Evolutionary conservation across 352 stramenopile species (phyloP), one percentile per base, ranked within the genome.

Genomic region (Phytophthora macrochlamydospora): DNA sequence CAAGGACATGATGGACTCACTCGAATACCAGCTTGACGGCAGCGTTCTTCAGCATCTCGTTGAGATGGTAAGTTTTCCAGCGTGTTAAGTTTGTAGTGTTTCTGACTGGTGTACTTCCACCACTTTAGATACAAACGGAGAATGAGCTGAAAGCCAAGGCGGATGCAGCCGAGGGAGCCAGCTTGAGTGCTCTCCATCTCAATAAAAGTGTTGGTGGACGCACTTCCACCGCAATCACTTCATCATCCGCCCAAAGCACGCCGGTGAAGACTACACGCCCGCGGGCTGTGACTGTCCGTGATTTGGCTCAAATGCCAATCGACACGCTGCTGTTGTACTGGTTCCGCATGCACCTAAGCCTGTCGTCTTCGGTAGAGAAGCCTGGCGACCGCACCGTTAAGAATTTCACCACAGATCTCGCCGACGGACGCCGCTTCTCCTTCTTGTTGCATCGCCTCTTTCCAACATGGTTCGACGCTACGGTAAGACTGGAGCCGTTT

Each of bases 1-100:
- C 31, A 94, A 92, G 59, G 86, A 92, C 38, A 75, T 80, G 55
- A 91, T 94, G 79, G 86, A 94, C 58, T 90, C 84, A 14, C 81
- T 94, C 28, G 84, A 93, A 62, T 79, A 80, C 44, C 86, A 94
- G 46, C 71, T 90, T 11, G 86, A 94, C 42, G 86, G 86, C 46
- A 79, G 68, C 43, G 73, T 89, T 33, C 69, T 91, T 32, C 73
- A 89, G 29, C 69, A 84, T 24, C 68, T 91, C 35, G 70, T 76
- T 7, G 82, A 91, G 32, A 89, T 89, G 76, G 81, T 87, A 64
- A 42, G 65, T 49, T 24, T 24, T 24, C 18, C 18, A 24, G 18
- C 18, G 18, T 24, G 18, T 24, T 24, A 24, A 24, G 18, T 24
- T 24, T 24, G 18, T 24, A 24, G 6, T 24, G 24, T 51, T 49